Percentiles rank a stretch among this genome's conserved stretches.
Conservation (phyloP, 352 stramenopile species). For the Globisporangium orthogonon region DNA sequence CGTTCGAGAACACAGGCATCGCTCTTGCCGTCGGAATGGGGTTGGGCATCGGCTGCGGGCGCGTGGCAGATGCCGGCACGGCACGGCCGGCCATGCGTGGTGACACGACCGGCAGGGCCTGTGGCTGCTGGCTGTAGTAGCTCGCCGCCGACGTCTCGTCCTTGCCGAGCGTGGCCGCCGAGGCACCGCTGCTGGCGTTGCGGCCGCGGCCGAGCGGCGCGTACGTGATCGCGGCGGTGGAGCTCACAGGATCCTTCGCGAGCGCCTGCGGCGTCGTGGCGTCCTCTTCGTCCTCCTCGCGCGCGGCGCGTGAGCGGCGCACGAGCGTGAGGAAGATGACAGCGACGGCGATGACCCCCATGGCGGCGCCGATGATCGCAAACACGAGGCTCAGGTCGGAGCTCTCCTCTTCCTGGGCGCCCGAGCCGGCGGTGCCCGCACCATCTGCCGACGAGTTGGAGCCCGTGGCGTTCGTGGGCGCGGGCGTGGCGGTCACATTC, state of each 20-base stretch:
- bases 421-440: slow-evolving; percentile 4
- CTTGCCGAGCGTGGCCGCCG: not conserved
- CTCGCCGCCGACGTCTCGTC: slow-evolving; percentile 24
- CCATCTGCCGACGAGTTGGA: slow-evolving; percentile 1
- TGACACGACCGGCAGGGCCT: slow-evolving; percentile 31
- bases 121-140: slow-evolving; percentile 51
- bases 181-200: slow-evolving; percentile 4
- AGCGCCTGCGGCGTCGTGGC: slow-evolving; percentile 25
- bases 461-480: slow-evolving; percentile 7
- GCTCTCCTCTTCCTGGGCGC: slow-evolving; percentile 13
- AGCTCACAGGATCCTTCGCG: slow-evolving; percentile 29
- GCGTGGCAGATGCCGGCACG: slow-evolving; percentile 28
- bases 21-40: slow-evolving; percentile 3
- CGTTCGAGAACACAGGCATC: slow-evolving; percentile 11
- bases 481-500: slow-evolving; percentile 5
- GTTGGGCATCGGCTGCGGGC: not conserved
- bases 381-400: slow-evolving; percentile 74
- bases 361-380: slow-evolving; percentile 65
- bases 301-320: slow-evolving; percentile 51
- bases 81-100: slow-evolving; percentile 37
- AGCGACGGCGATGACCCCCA: slow-evolving; percentile 71
- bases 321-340: slow-evolving; percentile 77
- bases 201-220: slow-evolving; percentile 22
- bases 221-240: slow-evolving; percentile 25
- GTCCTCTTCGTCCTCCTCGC: slow-evolving; percentile 59